These are phyloP conservation scores for Xylaria sp. DNA, from an alignment of 2,329 filamentous ascomycete genomes.

Conservation along the genomic window DNA sequence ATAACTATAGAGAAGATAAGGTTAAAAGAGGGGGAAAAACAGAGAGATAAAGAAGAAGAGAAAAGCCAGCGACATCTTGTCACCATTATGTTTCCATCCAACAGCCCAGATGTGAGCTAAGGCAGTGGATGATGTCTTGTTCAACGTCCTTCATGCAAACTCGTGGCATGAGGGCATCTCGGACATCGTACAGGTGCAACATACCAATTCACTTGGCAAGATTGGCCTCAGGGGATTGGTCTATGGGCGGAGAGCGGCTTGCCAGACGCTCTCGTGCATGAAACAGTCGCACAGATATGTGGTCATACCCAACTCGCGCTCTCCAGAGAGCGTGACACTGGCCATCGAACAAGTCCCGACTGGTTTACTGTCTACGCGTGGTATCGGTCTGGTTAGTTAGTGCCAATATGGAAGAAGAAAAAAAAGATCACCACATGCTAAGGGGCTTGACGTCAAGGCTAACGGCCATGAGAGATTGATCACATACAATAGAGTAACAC, in stretches of 20 bases:
- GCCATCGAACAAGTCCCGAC: neutral
- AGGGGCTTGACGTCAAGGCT: too few species aligned
- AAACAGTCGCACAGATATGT: slow-evolving; percentile 22
- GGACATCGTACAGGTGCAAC: slow-evolving; percentile 1
- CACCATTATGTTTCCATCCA: neutral
- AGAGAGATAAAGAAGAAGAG: too few species aligned
- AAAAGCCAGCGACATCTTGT: neutral
- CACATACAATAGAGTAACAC: too few species aligned
- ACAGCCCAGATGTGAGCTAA: neutral
- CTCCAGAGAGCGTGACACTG: slow-evolving; percentile 3
- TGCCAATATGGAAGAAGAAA: too few species aligned
- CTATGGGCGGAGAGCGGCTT: neutral
- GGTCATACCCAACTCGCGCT: slow-evolving; percentile 14
- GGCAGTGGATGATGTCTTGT: neutral
- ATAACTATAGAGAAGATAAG: too few species aligned
- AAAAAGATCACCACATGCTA: too few species aligned
- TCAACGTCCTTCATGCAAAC: neutral
- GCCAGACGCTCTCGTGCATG: slow-evolving; percentile 10
- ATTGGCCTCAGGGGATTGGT: neutral
- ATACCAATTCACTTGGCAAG: neutral
- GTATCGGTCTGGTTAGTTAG: too few species aligned
- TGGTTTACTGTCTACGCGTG: neutral
- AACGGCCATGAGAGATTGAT: too few species aligned
- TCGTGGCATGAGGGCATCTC: neutral
- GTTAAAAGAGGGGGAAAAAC: too few species aligned